Conservation (phyloP, 148 eudicot genomes). For the Rhododendron henanense region DNA sequence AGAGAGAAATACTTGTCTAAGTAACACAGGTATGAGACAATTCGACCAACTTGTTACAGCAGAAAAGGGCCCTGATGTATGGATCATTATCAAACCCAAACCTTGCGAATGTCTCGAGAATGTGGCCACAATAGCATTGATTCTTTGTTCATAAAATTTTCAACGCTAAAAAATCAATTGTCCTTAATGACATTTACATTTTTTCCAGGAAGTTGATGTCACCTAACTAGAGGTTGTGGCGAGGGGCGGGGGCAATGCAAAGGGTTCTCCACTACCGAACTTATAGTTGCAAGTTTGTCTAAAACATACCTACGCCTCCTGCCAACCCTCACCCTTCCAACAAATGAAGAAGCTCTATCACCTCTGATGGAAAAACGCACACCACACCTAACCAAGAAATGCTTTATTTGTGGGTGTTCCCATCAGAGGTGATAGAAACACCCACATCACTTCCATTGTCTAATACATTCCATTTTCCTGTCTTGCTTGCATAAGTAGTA, state of each 20-base stretch:
- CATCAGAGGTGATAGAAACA: no score
- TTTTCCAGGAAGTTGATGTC: background rate
- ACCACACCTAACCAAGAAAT: background rate
- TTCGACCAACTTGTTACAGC: background rate
- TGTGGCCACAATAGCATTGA: background rate
- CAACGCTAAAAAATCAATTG: background rate
- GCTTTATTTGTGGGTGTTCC: no score
- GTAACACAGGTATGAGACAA: background rate
- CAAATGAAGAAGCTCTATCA: background rate
- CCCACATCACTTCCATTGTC: no score
- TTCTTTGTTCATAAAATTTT: background rate
- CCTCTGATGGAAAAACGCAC: background rate
- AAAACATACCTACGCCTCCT: background rate
- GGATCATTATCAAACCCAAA: conserved; percentile 4
- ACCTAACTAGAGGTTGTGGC: background rate
- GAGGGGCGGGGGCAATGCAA: background rate
- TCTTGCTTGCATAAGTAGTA: background rate
- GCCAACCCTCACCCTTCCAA: background rate
- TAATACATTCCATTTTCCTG: no score
- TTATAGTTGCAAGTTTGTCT: background rate
- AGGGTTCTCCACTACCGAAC: background rate
- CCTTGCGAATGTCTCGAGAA: background rate
- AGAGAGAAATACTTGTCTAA: conserved; percentile 9
- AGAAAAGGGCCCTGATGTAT: background rate
- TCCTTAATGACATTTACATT: background rate